phyloP scores from a whole-genome alignment of 257 asterid species.

The Ophiorrhiza pumila region DNA sequence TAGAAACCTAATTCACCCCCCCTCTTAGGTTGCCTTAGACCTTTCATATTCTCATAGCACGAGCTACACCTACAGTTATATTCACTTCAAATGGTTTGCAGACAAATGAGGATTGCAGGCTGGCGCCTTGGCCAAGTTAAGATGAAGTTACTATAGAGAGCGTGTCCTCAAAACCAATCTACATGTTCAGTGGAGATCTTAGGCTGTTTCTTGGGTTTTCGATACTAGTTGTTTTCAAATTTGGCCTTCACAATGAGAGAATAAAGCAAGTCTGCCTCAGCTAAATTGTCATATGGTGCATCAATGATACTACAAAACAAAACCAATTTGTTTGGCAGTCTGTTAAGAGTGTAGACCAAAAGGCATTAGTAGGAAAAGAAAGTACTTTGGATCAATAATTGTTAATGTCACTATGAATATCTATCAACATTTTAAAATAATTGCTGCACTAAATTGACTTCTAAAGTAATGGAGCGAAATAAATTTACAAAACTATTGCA shows the following conservation, averaged over 20 bases:
- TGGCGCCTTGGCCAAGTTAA: background rate
- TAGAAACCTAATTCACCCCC: no score
- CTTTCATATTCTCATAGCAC: background rate
- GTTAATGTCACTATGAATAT: no score
- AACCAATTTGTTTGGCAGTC: background rate
- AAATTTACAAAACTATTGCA: no score
- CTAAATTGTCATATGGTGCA: slow-evolving; percentile 79
- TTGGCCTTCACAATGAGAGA: slow-evolving; percentile 68
- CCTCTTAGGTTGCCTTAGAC: no score
- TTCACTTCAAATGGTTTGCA: background rate
- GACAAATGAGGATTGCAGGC: no score
- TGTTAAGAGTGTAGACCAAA: background rate
- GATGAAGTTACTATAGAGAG: background rate
- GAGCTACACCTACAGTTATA: no score
- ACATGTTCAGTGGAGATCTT: slow-evolving; percentile 50
- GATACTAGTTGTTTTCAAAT: slow-evolving; percentile 69
- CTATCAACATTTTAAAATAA: no score
- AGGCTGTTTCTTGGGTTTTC: slow-evolving; percentile 51
- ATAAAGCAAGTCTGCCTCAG: slow-evolving; percentile 76
- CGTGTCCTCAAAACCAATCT: slow-evolving; percentile 45
- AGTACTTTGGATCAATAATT: no score
- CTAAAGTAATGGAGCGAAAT: no score
- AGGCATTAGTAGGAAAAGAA: background rate
- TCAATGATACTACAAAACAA: slow-evolving; percentile 49
- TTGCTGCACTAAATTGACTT: no score